Evolutionary conservation across 192 early-diverging fungal genomes (phyloP), one percentile per base, ranked within the genome.

Genomic region (Cetraspora pellucida): DNA sequence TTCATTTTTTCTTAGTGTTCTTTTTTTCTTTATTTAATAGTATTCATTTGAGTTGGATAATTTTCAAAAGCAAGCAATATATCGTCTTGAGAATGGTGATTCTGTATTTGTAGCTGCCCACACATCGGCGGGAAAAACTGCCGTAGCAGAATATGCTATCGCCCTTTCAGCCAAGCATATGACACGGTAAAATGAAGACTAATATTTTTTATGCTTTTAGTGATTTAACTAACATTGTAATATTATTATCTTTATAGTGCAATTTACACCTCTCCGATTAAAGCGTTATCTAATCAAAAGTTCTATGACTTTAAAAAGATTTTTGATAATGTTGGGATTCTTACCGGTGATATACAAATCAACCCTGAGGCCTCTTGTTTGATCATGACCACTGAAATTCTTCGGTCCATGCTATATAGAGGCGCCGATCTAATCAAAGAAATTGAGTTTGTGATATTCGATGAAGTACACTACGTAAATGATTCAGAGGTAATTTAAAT

Each of bases 401-500:
- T 99, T 63, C 87, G 96, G 65, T 94, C 91, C 79, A 99, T 99
- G 97, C 87, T 99, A 10, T 99, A 99, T 81, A 90, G 95, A 57
- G 96, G 96, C 17, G 96, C 97, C 5, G 96, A 98, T 82, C 81
- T 98, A 52, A 92, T 99, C 73, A 90, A 96, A 23, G 97, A 99
- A 78, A 95, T 99, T 14, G 97, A 99, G 83, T 99, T 96, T 91
- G 97, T 99, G 1, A 95, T 99, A 65, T 99, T 99, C 88, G 97
- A 99, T 83, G 97, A 99, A 84, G 94, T 96, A 58, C 97, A 99
- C 78, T 99, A 99, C 81, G 89, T 99, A 31, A 98, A 98, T 78
- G 96, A 99, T 81, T 72, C 91, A 10, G 97, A 95, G 87, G 88
- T 89, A 73, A 16, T 72, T 85, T 30, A 46, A 23, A 44, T 61